Evolutionary conservation across 805 yeast genomes (phyloP).

Genomic region (Candida arabinofermentans): DNA sequence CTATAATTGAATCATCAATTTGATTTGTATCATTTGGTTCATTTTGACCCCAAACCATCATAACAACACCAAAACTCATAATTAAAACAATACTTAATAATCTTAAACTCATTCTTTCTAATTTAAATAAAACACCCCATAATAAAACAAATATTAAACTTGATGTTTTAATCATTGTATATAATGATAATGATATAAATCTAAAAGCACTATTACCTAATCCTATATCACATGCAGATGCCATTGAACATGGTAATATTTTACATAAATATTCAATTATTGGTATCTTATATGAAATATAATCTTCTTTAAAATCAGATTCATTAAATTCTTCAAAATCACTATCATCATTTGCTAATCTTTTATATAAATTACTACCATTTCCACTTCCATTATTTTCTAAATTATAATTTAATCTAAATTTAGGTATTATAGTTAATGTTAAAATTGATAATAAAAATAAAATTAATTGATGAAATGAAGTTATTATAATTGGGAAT

Average conservation of each 20-base stretch:
- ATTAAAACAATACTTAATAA: conserved; percentile 64
- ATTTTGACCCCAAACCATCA: conserved; percentile 71
- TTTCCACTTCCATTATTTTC: too few species aligned
- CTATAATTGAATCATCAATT: too few species aligned
- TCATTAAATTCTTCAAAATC: conserved; percentile 1
- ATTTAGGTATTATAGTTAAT: conserved; percentile 42
- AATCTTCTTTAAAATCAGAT: conserved; percentile 6
- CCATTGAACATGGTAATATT: conserved; percentile 79
- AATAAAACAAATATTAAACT: conserved; percentile 83
- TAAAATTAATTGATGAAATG: conserved; percentile 77
- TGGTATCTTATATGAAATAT: conserved; percentile 24
- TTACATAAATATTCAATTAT: conserved; percentile 43
- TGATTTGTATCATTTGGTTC: conserved; percentile 18
- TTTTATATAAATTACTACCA: not conserved
- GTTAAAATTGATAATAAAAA: conserved; percentile 47
- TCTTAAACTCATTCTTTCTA: conserved; percentile 71
- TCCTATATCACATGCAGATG: conserved; percentile 93
- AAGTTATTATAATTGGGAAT: conserved; percentile 81
- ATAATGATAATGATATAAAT: conserved; percentile 74
- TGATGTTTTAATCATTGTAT: conserved; percentile 91
- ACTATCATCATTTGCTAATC: not conserved
- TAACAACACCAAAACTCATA: conserved; percentile 79
- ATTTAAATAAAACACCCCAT: conserved; percentile 77
- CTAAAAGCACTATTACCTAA: conserved; percentile 81
- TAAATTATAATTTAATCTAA: conserved; percentile 39